Conservation (phyloP, 2,329 filamentous ascomycete species). For the Leptodontidium sp. region DNA sequence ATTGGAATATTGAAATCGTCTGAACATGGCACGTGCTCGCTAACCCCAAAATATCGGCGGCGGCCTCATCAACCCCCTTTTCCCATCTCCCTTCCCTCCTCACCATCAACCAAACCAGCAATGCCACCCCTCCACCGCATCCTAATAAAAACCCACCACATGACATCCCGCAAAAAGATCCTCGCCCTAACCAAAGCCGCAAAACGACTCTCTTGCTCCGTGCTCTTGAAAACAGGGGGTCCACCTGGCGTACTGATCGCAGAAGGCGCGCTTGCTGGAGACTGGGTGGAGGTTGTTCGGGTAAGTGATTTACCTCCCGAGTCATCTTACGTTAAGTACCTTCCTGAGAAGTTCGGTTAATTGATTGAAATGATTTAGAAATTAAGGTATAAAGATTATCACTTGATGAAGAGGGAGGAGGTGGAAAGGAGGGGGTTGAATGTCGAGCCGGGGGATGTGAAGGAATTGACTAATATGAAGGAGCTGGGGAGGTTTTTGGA, state of each 20-base stretch:
- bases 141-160: constrained; percentile 81
- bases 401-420: constrained; percentile 40
- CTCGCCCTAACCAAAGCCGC: constrained; percentile 69
- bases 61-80: no score
- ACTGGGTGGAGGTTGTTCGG: constrained; percentile 42
- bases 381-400: constrained; percentile 45
- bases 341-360: background rate
- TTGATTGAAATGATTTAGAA: constrained; percentile 31
- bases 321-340: background rate
- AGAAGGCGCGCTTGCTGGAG: constrained; percentile 51
- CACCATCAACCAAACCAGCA: background rate
- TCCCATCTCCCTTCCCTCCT: no score
- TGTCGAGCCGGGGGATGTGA: constrained; percentile 34
- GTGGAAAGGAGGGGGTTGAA: constrained; percentile 29
- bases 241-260: constrained; percentile 83
- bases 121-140: constrained; percentile 49
- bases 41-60: no score
- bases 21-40: no score
- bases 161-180: constrained; percentile 81
- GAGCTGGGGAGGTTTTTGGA: constrained; percentile 38
- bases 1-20: no score
- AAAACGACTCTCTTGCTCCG: constrained; percentile 65
- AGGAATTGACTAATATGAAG: constrained; percentile 39
- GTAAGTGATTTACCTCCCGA: constrained; percentile 28
- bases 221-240: constrained; percentile 71